Evolutionary conservation across 805 yeast species (phyloP), one percentile per base, ranked within the genome.

Genomic region (Trichomonascus vanleenenianus): DNA sequence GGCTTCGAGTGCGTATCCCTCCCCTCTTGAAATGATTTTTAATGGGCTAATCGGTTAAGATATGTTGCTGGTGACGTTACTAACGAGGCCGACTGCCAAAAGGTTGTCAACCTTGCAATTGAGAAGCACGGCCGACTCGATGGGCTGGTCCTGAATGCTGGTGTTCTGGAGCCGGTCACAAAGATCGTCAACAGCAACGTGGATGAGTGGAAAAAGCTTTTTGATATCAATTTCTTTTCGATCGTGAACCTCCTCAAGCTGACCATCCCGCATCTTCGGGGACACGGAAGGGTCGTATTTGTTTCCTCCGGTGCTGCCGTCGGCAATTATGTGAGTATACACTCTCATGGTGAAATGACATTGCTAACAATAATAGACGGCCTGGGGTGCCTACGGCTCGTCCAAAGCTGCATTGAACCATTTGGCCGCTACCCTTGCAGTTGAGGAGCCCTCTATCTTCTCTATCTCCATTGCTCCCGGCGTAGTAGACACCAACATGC

Each of bases 321-420:
- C 1, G 74, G 71, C 44, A 67, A 80, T 15, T 73, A 70, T 52
- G 75, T 63, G 53, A 41, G 53, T 53, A 3, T 3, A 4, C 8
- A 8, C 8, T 22, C 8, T 22, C 8, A 8, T 22, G 27, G 27
- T 22, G 8, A 16, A 20, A 15, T 18, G 18, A 18, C 30, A n/a
- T 11, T 8, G 10, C 41, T 35, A 32, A 37, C 40, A 22, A 8
- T 5, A 22, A 16, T 56, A 68, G 69, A 55, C 71, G 50, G 93
- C 87, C 0, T 91, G 97, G 97, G 83, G 83, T 14, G 94, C 96
- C 3, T 91, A 91, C 57, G 95, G 96, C 1, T 68, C 89, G 3
- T 81, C 96, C 5, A 91, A 91, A 62, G 96, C 97, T 0, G 96
- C 97, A 0, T 60, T 91, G 42, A 88, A 91, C 62, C 88, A 82